phyloP scores from a whole-genome alignment of 1,284 basidiomycete species.

The Rhodotorula mucilaginosa region DNA sequence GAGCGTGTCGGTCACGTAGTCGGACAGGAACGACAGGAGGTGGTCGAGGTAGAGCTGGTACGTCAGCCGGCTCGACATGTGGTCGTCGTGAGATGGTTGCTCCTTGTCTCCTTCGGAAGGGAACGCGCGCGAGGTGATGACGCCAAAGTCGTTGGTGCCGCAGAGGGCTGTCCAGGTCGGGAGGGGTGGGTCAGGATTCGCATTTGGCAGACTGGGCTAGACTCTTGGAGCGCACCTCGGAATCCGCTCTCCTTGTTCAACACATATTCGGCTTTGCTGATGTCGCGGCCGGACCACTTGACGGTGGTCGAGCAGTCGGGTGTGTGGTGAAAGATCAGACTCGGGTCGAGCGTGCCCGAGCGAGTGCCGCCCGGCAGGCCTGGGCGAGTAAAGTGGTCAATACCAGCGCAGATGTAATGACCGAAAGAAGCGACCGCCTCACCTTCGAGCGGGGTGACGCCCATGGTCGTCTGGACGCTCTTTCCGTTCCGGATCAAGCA shows the following conservation, averaged over 20 bases:
- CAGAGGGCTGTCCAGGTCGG: constrained; percentile 58
- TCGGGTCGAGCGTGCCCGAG: constrained; percentile 74
- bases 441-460: constrained; percentile 68
- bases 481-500: constrained; percentile 68
- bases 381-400: not conserved
- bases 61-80: constrained; percentile 19
- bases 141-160: constrained; percentile 72
- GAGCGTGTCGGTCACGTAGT: constrained; percentile 29
- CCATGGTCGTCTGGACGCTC: constrained; percentile 75
- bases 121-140: constrained; percentile 54
- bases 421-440: not conserved
- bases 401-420: not conserved
- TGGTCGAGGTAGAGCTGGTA: constrained; percentile 74
- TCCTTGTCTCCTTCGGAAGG: constrained; percentile 19
- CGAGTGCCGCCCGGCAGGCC: constrained; percentile 83
- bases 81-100: constrained; percentile 8
- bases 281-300: constrained; percentile 57
- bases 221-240: constrained; percentile 50
- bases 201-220: not conserved
- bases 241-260: constrained; percentile 60
- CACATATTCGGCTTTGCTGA: constrained; percentile 73
- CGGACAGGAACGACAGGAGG: constrained; percentile 52
- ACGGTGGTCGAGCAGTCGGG: constrained; percentile 56
- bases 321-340: constrained; percentile 80
- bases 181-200: not conserved